phyloP scores from a whole-genome alignment of 192 early-diverging fungal species.

The Martensiomyces pterosporus region DNA sequence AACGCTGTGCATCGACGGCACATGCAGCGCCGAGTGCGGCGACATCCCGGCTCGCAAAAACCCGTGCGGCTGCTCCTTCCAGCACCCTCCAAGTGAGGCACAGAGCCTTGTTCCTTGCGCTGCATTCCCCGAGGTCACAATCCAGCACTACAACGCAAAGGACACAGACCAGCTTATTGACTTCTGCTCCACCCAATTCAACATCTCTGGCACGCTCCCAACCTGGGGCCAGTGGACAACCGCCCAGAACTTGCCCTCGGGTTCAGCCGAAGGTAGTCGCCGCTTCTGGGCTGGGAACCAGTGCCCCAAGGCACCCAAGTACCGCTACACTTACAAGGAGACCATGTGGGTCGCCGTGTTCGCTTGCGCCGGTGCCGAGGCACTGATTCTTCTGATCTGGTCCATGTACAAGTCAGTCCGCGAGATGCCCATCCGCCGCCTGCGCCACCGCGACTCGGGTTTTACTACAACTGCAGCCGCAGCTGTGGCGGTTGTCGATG shows the following conservation, averaged over 20 bases:
- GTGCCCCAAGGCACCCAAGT: constrained; percentile 34
- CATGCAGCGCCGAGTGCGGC: constrained; percentile 41
- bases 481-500: constrained; percentile 1
- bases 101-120: constrained; percentile 32
- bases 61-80: constrained; percentile 43
- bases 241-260: constrained; percentile 4
- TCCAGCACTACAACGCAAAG: constrained; percentile 34
- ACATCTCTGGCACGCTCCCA: constrained; percentile 16
- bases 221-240: constrained; percentile 33
- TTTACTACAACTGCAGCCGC: constrained; percentile 18
- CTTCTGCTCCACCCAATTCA: constrained; percentile 32
- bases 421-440: constrained; percentile 12
- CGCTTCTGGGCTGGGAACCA: constrained; percentile 45
- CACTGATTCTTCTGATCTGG: constrained; percentile 45
- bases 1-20: constrained; percentile 51
- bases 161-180: constrained; percentile 19
- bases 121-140: constrained; percentile 36
- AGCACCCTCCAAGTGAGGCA: constrained; percentile 21
- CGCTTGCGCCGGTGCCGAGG: constrained; percentile 30
- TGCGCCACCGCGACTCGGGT: constrained; percentile 21
- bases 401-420: constrained; percentile 36
- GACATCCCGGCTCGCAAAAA: constrained; percentile 32
- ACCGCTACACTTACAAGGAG: constrained; percentile 35
- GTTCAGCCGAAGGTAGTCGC: constrained; percentile 14
- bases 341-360: constrained; percentile 46